Evolutionary conservation across 208 protist species (phyloP), one percentile per base, ranked within the genome.

Genomic region (Jaenimonas drosophilae): DNA sequence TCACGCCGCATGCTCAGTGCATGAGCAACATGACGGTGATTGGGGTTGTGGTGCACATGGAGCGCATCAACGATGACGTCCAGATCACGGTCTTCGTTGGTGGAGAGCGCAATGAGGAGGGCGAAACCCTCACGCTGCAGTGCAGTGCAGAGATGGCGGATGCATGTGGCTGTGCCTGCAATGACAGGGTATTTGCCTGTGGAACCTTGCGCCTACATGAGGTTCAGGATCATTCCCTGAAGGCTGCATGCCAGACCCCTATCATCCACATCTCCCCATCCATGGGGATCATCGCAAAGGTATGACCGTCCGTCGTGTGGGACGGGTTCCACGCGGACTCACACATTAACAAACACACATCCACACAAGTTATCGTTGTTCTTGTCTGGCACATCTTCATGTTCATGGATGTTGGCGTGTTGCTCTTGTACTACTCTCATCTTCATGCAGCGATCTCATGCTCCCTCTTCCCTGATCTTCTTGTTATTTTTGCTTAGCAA

Each of bases 21-120:
- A 57, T 87, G 32, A 88, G 64, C 41, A 94, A 90, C 59, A 91
- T 85, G 20, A 57, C 60, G 27, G 38, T 76, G 37, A 64, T 61
- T 3, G 69, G 66, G 2, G 69, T 54, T 4, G 41, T 84, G 36
- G 25, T 82, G 4, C 76, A 79, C 27, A 48, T 71, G 3, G 64
- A 66, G 29, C 28, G 34, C 20, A 29, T 45, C 27, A 37, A 42
- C 9, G 55, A 47, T n/a, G 52, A 50, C 11, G 39, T 54, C 26
- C 68, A 81, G 36, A 36, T 93, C 6, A 65, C 59, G 7, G 63
- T 93, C 26, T 53, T 70, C 21, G 76, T 93, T 28, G 36, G 47
- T 21, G 64, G 39, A 20, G 58, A 64, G 3, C n/a, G 24, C 11
- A 38, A 21, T 0, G 54, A 49, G 4, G 57, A 74, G 7, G 44